Conservation (phyloP, 768 basidiomycete genomes). For the Porpolomopsis calyptriformis region DNA sequence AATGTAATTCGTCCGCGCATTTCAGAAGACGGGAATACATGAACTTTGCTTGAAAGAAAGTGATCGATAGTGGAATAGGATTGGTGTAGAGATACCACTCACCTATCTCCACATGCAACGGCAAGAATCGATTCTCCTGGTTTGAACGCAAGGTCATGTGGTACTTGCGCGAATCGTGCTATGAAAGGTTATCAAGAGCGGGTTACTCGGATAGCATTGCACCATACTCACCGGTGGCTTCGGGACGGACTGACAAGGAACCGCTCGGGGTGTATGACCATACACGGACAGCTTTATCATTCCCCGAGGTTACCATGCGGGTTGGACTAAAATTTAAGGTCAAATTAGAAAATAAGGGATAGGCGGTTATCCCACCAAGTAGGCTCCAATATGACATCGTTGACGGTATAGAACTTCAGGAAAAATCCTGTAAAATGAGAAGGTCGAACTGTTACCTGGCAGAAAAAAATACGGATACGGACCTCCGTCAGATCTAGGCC, state of each 20-base stretch:
- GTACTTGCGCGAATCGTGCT: slow-evolving; percentile 21
- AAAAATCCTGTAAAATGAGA: slow-evolving; percentile 9
- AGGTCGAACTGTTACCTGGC: neutral
- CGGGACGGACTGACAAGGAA: neutral
- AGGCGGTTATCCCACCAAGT: slow-evolving; percentile 25
- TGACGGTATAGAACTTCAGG: slow-evolving; percentile 42
- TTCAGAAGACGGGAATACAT: slow-evolving; percentile 13
- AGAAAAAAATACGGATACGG: neutral
- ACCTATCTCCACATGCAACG: slow-evolving; percentile 28
- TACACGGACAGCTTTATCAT: slow-evolving; percentile 31
- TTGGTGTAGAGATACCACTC: slow-evolving; percentile 3
- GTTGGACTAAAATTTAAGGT: slow-evolving; percentile 21
- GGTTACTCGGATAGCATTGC: neutral
- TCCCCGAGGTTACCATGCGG: slow-evolving; percentile 36
- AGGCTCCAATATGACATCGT: slow-evolving; percentile 47
- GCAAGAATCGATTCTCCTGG: slow-evolving; percentile 32
- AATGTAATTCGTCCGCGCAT: slow-evolving; percentile 8
- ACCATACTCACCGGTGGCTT: neutral
- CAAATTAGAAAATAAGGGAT: slow-evolving; percentile 6
- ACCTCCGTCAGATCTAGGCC: neutral
- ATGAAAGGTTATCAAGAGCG: neutral
- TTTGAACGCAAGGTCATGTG: slow-evolving; percentile 37
- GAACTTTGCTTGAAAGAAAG: slow-evolving; percentile 14
- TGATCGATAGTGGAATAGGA: neutral
- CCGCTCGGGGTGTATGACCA: slow-evolving; percentile 28